Evolutionary conservation across 2,329 filamentous ascomycete genomes (phyloP).

Genomic region (Colletotrichum echinochloae): DNA sequence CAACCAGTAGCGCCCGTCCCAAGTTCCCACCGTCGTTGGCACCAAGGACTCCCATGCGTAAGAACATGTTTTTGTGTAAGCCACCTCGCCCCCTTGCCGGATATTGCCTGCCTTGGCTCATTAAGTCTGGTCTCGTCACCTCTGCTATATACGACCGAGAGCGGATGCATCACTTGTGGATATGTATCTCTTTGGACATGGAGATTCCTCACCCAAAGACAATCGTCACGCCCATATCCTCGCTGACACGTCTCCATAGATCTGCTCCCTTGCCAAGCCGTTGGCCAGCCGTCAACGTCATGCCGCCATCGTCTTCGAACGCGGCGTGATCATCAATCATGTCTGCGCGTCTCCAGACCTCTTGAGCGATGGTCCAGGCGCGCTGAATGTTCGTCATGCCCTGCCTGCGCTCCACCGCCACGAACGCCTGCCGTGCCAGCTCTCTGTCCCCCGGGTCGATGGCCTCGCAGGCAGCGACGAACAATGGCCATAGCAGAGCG

Average conservation of each 20-base stretch:
- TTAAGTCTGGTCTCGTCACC: slow-evolving; percentile 10
- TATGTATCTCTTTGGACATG: neutral
- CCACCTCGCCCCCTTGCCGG: slow-evolving; percentile 4
- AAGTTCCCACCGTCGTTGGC: neutral
- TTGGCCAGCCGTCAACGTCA: slow-evolving; percentile 34
- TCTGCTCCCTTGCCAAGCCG: slow-evolving; percentile 49
- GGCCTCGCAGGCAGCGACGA: slow-evolving; percentile 73
- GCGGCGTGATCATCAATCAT: slow-evolving; percentile 44
- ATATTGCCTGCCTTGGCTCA: slow-evolving; percentile 11
- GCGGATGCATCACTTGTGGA: neutral
- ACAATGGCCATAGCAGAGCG: slow-evolving; percentile 73
- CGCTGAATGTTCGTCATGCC: slow-evolving; percentile 75
- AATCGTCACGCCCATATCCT: slow-evolving; percentile 69
- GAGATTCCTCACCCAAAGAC: slow-evolving; percentile 65
- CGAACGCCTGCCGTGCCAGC: slow-evolving; percentile 64
- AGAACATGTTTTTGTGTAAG: slow-evolving; percentile 25
- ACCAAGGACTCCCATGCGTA: neutral
- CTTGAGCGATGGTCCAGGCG: slow-evolving; percentile 70
- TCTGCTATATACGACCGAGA: neutral
- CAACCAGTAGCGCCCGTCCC: slow-evolving; percentile 14
- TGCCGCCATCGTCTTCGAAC: slow-evolving; percentile 13
- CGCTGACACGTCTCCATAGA: slow-evolving; percentile 68
- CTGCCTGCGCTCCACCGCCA: slow-evolving; percentile 66
- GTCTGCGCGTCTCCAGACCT: slow-evolving; percentile 70
- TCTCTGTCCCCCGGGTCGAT: slow-evolving; percentile 60